Evolutionary conservation across 2,329 filamentous ascomycete genomes (phyloP).

Genomic region (Colletotrichum liaoningense): DNA sequence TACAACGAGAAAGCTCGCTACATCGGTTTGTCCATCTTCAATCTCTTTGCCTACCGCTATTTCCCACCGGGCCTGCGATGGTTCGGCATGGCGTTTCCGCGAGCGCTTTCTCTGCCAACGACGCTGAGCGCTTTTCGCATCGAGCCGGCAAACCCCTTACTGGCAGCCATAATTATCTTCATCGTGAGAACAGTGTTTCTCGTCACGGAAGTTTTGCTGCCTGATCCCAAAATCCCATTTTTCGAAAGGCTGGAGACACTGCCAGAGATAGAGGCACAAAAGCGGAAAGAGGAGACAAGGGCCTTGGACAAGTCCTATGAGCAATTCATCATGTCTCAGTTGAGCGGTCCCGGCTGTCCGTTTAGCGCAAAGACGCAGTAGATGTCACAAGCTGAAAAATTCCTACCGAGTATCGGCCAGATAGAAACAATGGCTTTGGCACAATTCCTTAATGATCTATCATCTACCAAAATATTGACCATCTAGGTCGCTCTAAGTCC

Average conservation of each 20-base stretch:
- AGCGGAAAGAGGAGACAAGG: conserved; percentile 2
- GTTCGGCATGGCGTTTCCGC: not conserved
- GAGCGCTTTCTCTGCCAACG: not conserved
- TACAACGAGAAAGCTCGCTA: not conserved
- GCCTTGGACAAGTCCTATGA: conserved; percentile 5
- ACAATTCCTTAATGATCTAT: not conserved
- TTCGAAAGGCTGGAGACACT: not conserved
- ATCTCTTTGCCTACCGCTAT: conserved; percentile 12
- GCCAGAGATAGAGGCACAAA: not conserved
- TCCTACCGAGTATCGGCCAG: not conserved
- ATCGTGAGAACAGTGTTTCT: not conserved
- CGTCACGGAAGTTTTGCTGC: not conserved
- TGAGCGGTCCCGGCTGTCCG: conserved; percentile 4
- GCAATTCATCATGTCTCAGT: not conserved
- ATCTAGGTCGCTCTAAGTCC: not conserved
- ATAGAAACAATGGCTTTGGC: not conserved
- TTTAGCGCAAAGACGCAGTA: not conserved
- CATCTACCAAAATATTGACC: not conserved
- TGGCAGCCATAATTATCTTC: not conserved
- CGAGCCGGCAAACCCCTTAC: not conserved
- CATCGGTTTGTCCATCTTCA: not conserved
- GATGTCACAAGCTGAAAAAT: not conserved
- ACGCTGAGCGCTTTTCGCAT: conserved; percentile 2
- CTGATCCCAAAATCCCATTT: not conserved
- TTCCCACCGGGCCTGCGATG: conserved; percentile 2